Conservation (phyloP, 2,329 filamentous ascomycete species). For the Neofusicoccum laricinum region DNA sequence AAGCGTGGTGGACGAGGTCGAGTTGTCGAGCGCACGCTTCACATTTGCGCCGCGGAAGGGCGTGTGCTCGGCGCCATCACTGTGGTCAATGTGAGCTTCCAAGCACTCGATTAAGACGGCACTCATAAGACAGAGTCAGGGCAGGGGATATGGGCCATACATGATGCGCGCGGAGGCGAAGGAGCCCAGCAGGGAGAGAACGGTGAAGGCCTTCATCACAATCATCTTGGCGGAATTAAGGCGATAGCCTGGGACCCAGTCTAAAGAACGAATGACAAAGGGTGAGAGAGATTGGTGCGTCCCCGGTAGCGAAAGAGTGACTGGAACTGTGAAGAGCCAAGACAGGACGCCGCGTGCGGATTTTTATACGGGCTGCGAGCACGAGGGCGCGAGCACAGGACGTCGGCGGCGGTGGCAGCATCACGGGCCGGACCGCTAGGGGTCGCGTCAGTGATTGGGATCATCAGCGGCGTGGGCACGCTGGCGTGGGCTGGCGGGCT, state of each 20-base stretch:
- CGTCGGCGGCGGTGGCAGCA: background rate
- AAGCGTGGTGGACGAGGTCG: conserved; percentile 16
- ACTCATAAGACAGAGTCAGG: background rate
- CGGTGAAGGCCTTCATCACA: conserved; percentile 18
- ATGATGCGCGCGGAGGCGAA: conserved; percentile 19
- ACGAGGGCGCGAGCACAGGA: background rate
- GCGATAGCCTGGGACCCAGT: background rate
- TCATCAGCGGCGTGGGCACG: background rate
- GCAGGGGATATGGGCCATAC: conserved; percentile 17
- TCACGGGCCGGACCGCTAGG: conserved; percentile 7
- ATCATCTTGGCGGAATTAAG: conserved; percentile 13
- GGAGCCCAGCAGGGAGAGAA: conserved; percentile 18
- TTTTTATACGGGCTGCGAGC: conserved; percentile 1
- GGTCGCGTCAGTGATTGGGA: conserved; percentile 10
- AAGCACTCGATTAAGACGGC: background rate
- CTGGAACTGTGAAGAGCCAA: conserved; percentile 10
- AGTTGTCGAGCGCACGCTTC: conserved; percentile 21
- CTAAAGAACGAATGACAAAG: conserved; percentile 11
- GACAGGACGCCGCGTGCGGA: background rate
- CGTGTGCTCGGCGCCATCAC: conserved; percentile 25
- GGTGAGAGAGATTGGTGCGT: background rate
- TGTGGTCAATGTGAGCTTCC: conserved; percentile 11
- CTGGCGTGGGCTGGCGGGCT: too few species aligned
- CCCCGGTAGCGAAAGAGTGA: conserved; percentile 8
- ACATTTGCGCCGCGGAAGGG: conserved; percentile 21